Percentiles rank a stretch among this genome's conserved stretches.
These are phyloP conservation scores for Penicillium sp. DNA, from an alignment of 2,329 filamentous ascomycete genomes.

Conservation along the genomic window DNA sequence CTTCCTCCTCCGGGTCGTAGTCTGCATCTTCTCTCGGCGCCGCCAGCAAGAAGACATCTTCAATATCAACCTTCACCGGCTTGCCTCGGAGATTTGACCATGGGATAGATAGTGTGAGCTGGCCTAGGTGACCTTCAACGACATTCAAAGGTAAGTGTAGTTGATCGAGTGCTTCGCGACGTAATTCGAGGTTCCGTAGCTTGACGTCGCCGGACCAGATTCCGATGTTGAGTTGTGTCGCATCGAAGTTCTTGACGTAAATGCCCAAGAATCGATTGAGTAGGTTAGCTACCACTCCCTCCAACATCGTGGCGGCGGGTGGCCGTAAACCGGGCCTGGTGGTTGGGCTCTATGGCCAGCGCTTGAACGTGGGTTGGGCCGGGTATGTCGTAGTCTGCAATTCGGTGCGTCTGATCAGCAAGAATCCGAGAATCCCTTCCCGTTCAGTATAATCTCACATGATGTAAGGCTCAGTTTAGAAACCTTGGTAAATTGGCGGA, in stretches of 20 bases:
- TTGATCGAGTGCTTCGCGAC: slow-evolving; percentile 93
- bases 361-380: slow-evolving; percentile 9
- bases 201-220: slow-evolving; percentile 99
- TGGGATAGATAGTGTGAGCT: slow-evolving; percentile 89
- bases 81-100: slow-evolving; percentile 97
- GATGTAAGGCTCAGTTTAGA: slow-evolving; percentile 17
- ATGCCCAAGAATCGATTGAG: slow-evolving; percentile 99
- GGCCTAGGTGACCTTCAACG: slow-evolving; percentile 87
- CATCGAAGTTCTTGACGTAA: slow-evolving; percentile 99
- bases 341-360: slow-evolving; percentile 17
- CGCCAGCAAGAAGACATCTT: slow-evolving; percentile 94
- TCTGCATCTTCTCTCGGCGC: slow-evolving; percentile 94
- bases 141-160: slow-evolving; percentile 96
- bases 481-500: slow-evolving; percentile 21
- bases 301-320: slow-evolving; percentile 74
- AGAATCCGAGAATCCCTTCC: not conserved
- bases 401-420: slow-evolving; percentile 15
- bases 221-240: slow-evolving; percentile 94
- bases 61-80: slow-evolving; percentile 90
- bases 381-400: slow-evolving; percentile 11
- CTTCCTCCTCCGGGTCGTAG: slow-evolving; percentile 91
- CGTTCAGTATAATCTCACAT: slow-evolving; percentile 1
- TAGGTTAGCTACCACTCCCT: slow-evolving; percentile 93
- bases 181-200: slow-evolving; percentile 86
- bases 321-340: slow-evolving; percentile 75